These are phyloP conservation scores for Coniochaeta ligniaria DNA, from an alignment of 2,329 filamentous ascomycete species.

Conservation along the genomic window DNA sequence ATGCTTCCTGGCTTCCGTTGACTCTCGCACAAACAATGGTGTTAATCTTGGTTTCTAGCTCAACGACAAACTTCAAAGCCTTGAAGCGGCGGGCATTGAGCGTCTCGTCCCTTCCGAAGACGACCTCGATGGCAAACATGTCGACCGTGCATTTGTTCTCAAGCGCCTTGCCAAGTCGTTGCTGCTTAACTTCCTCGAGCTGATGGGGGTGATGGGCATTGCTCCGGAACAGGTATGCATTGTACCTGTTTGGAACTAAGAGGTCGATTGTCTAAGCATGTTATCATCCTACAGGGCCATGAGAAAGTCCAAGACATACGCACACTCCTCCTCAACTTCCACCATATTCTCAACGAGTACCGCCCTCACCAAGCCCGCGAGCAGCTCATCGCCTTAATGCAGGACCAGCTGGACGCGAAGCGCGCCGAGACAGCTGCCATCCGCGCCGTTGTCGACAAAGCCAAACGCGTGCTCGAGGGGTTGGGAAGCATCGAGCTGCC, in stretches of 20 bases:
- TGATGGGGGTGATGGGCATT: slow-evolving; percentile 64
- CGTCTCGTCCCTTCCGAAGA: slow-evolving; percentile 45
- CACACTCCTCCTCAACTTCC: slow-evolving; percentile 82
- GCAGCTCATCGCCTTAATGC: slow-evolving; percentile 80
- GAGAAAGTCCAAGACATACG: slow-evolving; percentile 72
- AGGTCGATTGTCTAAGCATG: slow-evolving; percentile 8
- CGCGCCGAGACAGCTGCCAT: slow-evolving; percentile 67
- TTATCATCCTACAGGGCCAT: slow-evolving; percentile 37
- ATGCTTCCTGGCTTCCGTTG: slow-evolving; percentile 4
- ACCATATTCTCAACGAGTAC: slow-evolving; percentile 91
- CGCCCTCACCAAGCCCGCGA: slow-evolving; percentile 88
- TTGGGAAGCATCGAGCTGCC: slow-evolving; percentile 46
- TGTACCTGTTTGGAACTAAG: slow-evolving; percentile 6
- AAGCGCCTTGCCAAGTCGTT: slow-evolving; percentile 77
- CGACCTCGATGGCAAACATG: slow-evolving; percentile 45
- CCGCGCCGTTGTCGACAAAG: slow-evolving; percentile 60
- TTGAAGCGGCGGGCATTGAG: slow-evolving; percentile 63
- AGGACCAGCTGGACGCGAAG: slow-evolving; percentile 69
- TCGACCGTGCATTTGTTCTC: slow-evolving; percentile 60
- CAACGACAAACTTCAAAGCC: slow-evolving; percentile 54
- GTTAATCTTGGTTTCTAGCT: slow-evolving; percentile 28
- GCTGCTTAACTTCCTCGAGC: slow-evolving; percentile 81
- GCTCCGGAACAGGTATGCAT: slow-evolving; percentile 48
- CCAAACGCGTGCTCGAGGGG: slow-evolving; percentile 64
- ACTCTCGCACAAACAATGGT: neutral